Evolutionary conservation across 148 eudicot species (phyloP), one percentile per base, ranked within the genome.

Genomic region (Spergularia marina): DNA sequence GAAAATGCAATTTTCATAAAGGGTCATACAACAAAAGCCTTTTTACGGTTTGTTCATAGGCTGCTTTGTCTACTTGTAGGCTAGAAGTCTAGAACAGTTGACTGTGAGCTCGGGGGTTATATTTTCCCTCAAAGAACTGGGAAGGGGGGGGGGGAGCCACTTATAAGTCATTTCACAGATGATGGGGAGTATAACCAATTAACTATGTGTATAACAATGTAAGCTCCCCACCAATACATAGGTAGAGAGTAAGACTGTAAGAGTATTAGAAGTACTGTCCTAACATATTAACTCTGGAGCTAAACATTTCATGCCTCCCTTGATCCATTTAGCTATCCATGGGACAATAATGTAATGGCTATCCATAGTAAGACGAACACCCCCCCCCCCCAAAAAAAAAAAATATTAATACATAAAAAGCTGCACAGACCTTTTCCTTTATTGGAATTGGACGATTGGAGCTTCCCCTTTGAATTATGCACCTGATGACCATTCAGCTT

Each of bases 401-500:
- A 54, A 10, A 53, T 58, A 18, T 14, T 2, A 30, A 41, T 44
- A 39, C 65, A 30, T 13, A 9, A 44, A 79, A 4, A 83, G 30
- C 36, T 15, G 7, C 4, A 67, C 82, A 59, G 5, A 88, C 92
- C 92, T 84, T 82, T 87, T 68, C 73, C 84, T 67, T 76, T 82
- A 73, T 68, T 83, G 62, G 65, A 67, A 21, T 82, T 84, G 60
- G 84, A 70, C 47, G 82, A 79, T 49, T 76, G 76, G 23, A 44
- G 77, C 70, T 74, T 89, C 71, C 80, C 85, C 69, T 83, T 82
- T 17, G 77, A 70, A 79, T 84, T 85, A 73, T 79, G 85, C 59
- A 53, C 63, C 36, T 81, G 80, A 59, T 52, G 82, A 77, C 54
- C 61, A 57, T 79, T 83, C 62, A 72, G 68, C 68, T 84, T 84